A percentile compares a stretch with the other conserved stretches of the same genome.
Evolutionary conservation across 2,329 filamentous ascomycete genomes (phyloP).

Genomic region (Xylariomycetidae sp.): DNA sequence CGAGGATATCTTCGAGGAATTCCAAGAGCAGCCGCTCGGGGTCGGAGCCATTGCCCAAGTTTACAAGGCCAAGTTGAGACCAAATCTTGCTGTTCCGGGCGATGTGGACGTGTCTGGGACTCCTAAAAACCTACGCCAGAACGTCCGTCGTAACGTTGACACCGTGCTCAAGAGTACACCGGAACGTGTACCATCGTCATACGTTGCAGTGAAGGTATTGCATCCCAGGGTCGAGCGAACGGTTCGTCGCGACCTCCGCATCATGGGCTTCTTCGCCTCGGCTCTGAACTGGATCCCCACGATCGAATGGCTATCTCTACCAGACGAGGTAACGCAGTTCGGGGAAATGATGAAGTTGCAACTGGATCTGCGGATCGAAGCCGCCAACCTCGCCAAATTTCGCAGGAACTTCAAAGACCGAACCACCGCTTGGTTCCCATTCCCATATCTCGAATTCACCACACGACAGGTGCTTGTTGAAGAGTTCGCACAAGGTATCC

Average conservation of each 20-base stretch:
- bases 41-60: conserved; percentile 97
- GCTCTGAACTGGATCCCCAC: conserved; percentile 82
- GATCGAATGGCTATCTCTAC: conserved; percentile 94
- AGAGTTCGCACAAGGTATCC: conserved; percentile 92
- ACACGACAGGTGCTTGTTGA: conserved; percentile 90
- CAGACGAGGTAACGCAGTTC: conserved; percentile 89
- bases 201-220: conserved; percentile 93
- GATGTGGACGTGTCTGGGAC: conserved; percentile 49
- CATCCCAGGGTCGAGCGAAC: conserved; percentile 87
- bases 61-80: conserved; percentile 88
- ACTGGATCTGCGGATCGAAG: conserved; percentile 89
- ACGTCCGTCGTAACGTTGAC: conserved; percentile 76
- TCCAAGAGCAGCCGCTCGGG: conserved; percentile 80
- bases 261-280: conserved; percentile 88
- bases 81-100: conserved; percentile 62
- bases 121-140: conserved; percentile 54
- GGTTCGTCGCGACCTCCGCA: conserved; percentile 83
- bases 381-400: conserved; percentile 82
- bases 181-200: conserved; percentile 77
- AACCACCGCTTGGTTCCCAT: conserved; percentile 94
- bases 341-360: conserved; percentile 99
- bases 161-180: conserved; percentile 81
- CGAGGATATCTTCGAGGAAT: conserved; percentile 93
- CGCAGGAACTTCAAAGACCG: conserved; percentile 84
- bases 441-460: conserved; percentile 86